Conservation (phyloP, 106 monocot genomes). For the Acorus calamus region DNA sequence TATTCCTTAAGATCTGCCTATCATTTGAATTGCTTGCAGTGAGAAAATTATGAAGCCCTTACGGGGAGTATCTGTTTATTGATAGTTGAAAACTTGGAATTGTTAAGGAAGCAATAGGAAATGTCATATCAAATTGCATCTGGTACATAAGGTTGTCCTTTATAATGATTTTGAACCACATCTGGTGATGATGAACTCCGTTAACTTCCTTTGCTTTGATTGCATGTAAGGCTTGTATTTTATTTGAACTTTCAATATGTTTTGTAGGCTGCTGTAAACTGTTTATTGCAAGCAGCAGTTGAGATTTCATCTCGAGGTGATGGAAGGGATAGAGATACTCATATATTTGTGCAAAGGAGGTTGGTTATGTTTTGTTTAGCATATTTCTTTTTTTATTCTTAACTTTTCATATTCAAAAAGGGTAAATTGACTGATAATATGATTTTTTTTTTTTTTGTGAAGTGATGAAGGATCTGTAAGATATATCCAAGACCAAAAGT, state of each 20-base stretch:
- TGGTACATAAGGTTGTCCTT: too few relatives aligned
- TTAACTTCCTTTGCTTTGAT: too few relatives aligned
- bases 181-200: too few relatives aligned
- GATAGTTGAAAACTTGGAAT: too few relatives aligned
- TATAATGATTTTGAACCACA: too few relatives aligned
- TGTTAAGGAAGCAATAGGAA: too few relatives aligned
- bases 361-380: slow-evolving; percentile 1
- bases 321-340: slow-evolving; percentile 68
- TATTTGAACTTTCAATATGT: slow-evolving; percentile 1
- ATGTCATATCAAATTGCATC: too few relatives aligned
- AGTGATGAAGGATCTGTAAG: too few relatives aligned
- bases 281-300: slow-evolving; percentile 71
- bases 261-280: slow-evolving; percentile 65
- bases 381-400: slow-evolving; percentile 2
- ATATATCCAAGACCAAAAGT: too few relatives aligned
- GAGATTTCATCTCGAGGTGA: slow-evolving; percentile 72
- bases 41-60: neutral
- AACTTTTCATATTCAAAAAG: neutral
- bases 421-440: neutral
- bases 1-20: too few relatives aligned
- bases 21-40: neutral
- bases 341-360: slow-evolving; percentile 77
- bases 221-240: neutral
- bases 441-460: too few relatives aligned
- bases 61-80: neutral